phyloP scores from a whole-genome alignment of 129 eudicot genomes.

The Artemisia argyi region DNA sequence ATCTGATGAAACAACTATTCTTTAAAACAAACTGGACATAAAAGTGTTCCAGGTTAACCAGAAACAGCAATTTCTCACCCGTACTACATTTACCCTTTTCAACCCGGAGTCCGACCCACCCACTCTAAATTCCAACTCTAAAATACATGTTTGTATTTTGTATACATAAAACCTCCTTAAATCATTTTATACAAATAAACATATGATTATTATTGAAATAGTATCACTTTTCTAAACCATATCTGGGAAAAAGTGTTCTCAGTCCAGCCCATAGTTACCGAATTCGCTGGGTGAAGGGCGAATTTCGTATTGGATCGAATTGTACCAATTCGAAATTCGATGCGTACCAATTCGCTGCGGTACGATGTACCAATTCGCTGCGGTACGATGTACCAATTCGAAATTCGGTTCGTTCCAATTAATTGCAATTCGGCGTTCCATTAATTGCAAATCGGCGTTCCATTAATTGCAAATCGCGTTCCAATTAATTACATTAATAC shows the following conservation, averaged over 20 bases:
- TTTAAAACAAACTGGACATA: background rate
- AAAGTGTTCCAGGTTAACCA: background rate
- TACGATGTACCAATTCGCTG: too few species aligned
- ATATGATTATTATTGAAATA: background rate
- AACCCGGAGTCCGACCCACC: background rate
- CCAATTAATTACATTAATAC: too few species aligned
- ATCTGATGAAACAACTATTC: background rate
- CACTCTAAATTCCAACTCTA: background rate
- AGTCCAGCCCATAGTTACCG: too few species aligned
- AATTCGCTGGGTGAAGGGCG: too few species aligned
- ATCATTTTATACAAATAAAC: background rate
- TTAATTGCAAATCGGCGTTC: too few species aligned
- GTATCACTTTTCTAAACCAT: background rate
- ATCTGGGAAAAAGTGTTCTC: background rate
- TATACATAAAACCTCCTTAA: background rate
- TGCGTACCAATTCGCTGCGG: too few species aligned
- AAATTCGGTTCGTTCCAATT: too few species aligned
- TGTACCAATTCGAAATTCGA: too few species aligned
- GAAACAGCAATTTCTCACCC: background rate
- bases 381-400: too few species aligned
- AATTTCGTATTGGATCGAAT: too few species aligned
- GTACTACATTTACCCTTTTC: background rate
- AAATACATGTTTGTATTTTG: background rate
- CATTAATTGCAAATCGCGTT: too few species aligned
- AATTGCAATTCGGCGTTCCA: too few species aligned